Percentiles rank a stretch among this genome's conserved stretches.
Conservation (phyloP, 345 rosid genomes). For the Lenwebbia sp. region DNA sequence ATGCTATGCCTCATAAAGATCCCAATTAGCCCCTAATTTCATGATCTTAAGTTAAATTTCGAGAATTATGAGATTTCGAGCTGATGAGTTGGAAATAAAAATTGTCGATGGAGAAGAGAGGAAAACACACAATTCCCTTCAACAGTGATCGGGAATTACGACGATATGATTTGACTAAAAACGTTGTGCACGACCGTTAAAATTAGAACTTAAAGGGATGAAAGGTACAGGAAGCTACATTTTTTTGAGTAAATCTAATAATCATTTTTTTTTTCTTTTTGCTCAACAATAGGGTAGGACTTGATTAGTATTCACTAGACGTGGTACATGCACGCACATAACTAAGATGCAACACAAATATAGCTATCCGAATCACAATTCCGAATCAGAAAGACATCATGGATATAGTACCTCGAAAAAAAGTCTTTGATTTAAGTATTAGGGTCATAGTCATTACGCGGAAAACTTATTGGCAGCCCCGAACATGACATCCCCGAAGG, state of each 20-base stretch:
- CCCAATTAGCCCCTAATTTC: background rate
- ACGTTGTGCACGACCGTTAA: background rate
- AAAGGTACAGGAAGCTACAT: background rate
- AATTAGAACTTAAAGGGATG: too few species aligned
- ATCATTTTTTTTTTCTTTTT: too few species aligned
- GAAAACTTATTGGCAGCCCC: background rate
- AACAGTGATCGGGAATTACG: background rate
- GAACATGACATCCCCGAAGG: background rate
- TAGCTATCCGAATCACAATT: background rate
- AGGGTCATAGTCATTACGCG: background rate
- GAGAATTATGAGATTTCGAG: background rate
- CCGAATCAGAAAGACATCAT: background rate
- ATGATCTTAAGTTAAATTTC: background rate
- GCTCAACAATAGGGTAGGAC: background rate
- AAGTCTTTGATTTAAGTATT: background rate
- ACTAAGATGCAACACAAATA: too few species aligned
- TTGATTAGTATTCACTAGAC: background rate
- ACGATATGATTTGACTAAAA: background rate
- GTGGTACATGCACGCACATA: background rate
- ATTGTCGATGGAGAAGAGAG: too few species aligned
- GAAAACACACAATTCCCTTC: too few species aligned
- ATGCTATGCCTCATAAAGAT: background rate
- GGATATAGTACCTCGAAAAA: rapidly evolving
- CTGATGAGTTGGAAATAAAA: background rate
- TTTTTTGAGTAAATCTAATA: too few species aligned